These are phyloP conservation scores for Metschnikowia hibisci DNA, from an alignment of 805 yeast genomes.

Conservation along the genomic window DNA sequence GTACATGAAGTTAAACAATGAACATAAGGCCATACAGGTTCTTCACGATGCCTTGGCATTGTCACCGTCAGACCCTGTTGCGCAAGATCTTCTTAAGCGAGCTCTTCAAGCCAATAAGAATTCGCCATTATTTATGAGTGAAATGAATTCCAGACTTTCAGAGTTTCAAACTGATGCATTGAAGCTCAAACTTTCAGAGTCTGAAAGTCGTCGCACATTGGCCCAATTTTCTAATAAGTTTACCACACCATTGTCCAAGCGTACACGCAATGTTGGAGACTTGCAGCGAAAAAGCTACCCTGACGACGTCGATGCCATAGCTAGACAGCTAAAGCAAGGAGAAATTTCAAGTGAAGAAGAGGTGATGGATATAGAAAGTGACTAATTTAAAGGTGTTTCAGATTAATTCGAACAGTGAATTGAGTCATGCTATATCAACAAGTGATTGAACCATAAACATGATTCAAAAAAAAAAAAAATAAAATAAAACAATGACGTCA, in stretches of 20 bases:
- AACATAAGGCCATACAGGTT: conserved; percentile 64
- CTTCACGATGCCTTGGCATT: conserved; percentile 80
- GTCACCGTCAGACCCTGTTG: conserved; percentile 76
- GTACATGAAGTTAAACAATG: conserved; percentile 63
- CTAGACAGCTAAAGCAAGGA: conserved; percentile 41
- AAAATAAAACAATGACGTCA: no score
- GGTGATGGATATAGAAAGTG: conserved; percentile 58
- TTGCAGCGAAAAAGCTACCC: neutral
- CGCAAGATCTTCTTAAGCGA: conserved; percentile 72
- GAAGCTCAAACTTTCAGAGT: neutral
- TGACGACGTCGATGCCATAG: conserved; percentile 33
- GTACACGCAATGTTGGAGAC: conserved; percentile 11
- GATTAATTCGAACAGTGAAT: no score
- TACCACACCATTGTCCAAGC: conserved; percentile 23
- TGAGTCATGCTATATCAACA: no score
- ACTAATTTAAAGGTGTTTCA: conserved; percentile 21
- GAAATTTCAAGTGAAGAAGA: conserved; percentile 51
- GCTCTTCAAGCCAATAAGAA: conserved; percentile 62
- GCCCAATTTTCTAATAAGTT: conserved; percentile 14
- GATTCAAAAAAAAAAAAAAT: no score
- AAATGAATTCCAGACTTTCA: conserved; percentile 13
- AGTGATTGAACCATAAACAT: no score
- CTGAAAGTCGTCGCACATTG: neutral
- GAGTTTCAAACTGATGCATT: conserved; percentile 5
- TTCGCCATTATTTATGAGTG: conserved; percentile 11